Percentiles rank a stretch among this genome's conserved stretches.
Conservation (phyloP, 306 rosid species). For the Dryas drummondii region DNA sequence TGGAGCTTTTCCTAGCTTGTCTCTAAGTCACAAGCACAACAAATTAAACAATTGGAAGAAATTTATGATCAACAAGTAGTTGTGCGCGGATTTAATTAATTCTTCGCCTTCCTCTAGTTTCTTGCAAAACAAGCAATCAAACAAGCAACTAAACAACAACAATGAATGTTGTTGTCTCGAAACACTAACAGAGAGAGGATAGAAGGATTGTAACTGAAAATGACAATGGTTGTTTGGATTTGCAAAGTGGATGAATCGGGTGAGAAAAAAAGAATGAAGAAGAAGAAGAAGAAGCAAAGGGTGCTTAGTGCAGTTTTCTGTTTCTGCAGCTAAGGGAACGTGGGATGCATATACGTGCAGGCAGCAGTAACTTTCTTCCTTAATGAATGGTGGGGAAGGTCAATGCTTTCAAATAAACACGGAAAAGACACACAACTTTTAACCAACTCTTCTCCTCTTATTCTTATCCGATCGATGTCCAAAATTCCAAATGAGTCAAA, state of each 20-base stretch:
- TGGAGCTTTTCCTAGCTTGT: constrained; percentile 12
- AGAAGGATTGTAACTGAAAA: constrained; percentile 1
- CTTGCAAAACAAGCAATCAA: constrained; percentile 17
- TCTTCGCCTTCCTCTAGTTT: constrained; percentile 14
- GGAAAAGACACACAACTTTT: no score
- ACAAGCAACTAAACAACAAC: background rate
- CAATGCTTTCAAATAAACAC: no score
- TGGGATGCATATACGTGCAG: constrained; percentile 10
- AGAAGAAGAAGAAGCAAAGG: constrained; percentile 6
- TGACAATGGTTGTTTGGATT: constrained; percentile 3
- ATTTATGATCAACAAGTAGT: no score
- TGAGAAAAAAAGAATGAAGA: no score
- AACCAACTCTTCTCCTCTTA: no score
- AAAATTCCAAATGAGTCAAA: no score
- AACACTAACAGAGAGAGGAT: constrained; percentile 18
- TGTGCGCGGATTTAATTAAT: no score
- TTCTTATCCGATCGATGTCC: no score
- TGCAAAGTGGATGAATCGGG: background rate
- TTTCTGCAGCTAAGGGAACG: constrained; percentile 7
- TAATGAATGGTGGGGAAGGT: no score
- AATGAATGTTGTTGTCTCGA: constrained; percentile 20
- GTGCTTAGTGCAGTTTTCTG: constrained; percentile 12
- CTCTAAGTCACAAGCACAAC: constrained; percentile 7
- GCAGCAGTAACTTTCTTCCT: no score
- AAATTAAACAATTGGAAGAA: no score